A percentile compares a stretch with the other conserved stretches of the same genome.
Evolutionary conservation across 169 alveolate genomes (phyloP).

Genomic region (Plasmodium inui): DNA sequence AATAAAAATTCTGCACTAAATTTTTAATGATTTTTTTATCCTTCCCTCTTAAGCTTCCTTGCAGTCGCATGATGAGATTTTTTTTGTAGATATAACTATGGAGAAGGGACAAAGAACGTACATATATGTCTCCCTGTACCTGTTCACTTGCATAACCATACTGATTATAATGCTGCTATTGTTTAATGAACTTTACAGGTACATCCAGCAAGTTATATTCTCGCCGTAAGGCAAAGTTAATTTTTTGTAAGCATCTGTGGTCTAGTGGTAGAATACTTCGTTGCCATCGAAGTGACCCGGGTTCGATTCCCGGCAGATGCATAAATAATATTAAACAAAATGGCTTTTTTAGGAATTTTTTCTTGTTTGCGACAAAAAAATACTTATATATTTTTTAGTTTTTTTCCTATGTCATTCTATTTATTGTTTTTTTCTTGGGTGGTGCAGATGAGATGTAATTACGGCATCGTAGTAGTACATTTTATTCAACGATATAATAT

Average conservation of each 20-base stretch:
- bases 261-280: slow-evolving; percentile 98
- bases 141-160: background rate
- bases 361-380: background rate
- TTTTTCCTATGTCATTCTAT: background rate
- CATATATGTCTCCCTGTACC: background rate
- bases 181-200: background rate
- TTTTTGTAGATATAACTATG: background rate
- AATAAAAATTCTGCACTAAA: background rate
- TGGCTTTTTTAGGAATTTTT: background rate
- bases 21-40: background rate
- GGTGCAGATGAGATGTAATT: too few species aligned
- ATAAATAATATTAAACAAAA: too few species aligned
- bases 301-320: slow-evolving; percentile 99
- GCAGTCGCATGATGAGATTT: background rate
- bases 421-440: background rate
- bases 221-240: background rate
- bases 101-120: background rate
- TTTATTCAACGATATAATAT: background rate
- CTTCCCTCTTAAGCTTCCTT: background rate
- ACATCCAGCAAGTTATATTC: background rate
- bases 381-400: background rate
- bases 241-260: slow-evolving; percentile 91
- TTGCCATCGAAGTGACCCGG: slow-evolving; percentile 99
- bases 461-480: background rate
- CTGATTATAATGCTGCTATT: background rate